Percentiles rank a stretch among this genome's conserved stretches.
These are phyloP conservation scores for Vanrija sp. DNA, from an alignment of 1,284 basidiomycete genomes.

Conservation along the genomic window DNA sequence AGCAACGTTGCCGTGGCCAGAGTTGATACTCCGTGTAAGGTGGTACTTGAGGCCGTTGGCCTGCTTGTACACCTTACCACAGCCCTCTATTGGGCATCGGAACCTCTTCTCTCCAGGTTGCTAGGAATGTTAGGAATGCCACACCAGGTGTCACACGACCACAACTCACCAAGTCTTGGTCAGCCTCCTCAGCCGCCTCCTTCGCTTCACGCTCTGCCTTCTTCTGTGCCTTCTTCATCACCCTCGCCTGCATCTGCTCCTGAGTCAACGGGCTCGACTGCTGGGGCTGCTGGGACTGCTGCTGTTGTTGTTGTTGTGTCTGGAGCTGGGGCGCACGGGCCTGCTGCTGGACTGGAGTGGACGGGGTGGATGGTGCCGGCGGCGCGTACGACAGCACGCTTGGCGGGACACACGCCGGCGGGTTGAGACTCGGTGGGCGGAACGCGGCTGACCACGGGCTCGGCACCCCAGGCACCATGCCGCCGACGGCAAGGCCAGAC, in stretches of 20 bases:
- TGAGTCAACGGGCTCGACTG: slow-evolving; percentile 13
- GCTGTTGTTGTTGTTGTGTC: slow-evolving; percentile 28
- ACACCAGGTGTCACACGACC: background rate
- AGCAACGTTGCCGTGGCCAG: slow-evolving; percentile 44
- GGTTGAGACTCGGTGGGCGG: slow-evolving; percentile 21
- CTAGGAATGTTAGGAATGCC: background rate
- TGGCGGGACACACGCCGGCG: slow-evolving; percentile 40
- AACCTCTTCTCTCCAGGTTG: slow-evolving; percentile 53
- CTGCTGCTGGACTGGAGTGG: slow-evolving; percentile 20
- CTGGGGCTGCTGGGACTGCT: slow-evolving; percentile 16
- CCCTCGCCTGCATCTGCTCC: slow-evolving; percentile 38
- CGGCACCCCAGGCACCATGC: slow-evolving; percentile 1
- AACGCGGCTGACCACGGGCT: slow-evolving; percentile 39
- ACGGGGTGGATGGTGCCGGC: slow-evolving; percentile 9
- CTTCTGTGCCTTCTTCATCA: slow-evolving; percentile 36
- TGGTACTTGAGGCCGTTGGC: slow-evolving; percentile 50
- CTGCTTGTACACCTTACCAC: slow-evolving; percentile 61
- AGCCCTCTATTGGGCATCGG: slow-evolving; percentile 57
- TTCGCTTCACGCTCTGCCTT: slow-evolving; percentile 37
- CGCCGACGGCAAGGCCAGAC: slow-evolving; percentile 7
- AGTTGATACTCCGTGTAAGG: slow-evolving; percentile 45
- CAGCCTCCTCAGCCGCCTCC: slow-evolving; percentile 27
- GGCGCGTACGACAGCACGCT: slow-evolving; percentile 43
- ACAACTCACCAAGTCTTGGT: slow-evolving; percentile 16
- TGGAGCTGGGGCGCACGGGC: slow-evolving; percentile 25